Base-by-base conservation (phyloP, 331 rosid species). In the Quercus phellos region DNA sequence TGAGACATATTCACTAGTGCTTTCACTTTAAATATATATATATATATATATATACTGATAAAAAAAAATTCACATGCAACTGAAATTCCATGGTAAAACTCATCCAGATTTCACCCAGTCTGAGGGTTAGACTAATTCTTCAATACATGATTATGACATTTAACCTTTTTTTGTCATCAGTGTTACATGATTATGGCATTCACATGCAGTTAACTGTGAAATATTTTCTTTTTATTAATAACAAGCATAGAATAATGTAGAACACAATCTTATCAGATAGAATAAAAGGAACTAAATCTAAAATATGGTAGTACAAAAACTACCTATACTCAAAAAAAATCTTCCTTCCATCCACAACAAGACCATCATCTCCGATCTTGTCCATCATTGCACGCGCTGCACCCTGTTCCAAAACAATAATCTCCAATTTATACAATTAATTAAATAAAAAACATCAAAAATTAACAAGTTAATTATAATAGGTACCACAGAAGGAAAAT, bases 321-420 rank as follows among this genome's bases (percentile, higher is more conserved):
- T 83, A 95, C 99, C 99, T 95, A 60, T 95, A 95, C 85, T 95
- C 98, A 58, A 95, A 95, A 82, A 90, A 91, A 43, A 95, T 93
- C 86, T 89, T 94, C 73, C 99, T 86, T 56, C 90, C 98, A 80
- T 92, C 98, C 72, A 95, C 90, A 46, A 95, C 84, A 78, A 92
- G 94, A 78, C 99, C 98, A 75, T 86, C 93, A 73, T 90, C 96
- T 71, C 92, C 96, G 32, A 92, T 84, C 77, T 88, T 95, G 74
- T 89, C 98, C 99, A 95, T 95, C 99, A 95, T 92, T 79, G 88
- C 77, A 19, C 84, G 82, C 22, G 98, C 97, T 73, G 97, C 96
- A 80, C 90, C 99, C 99, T 95, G 68, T 73, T 80, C 77, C 78
- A 92, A 72, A 78, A 82, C 59, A 82, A 60, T 59, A 60, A 19